Evolutionary conservation across 2,329 filamentous ascomycete genomes (phyloP), one percentile per base, ranked within the genome.

Genomic region (Leptographium flavum): DNA sequence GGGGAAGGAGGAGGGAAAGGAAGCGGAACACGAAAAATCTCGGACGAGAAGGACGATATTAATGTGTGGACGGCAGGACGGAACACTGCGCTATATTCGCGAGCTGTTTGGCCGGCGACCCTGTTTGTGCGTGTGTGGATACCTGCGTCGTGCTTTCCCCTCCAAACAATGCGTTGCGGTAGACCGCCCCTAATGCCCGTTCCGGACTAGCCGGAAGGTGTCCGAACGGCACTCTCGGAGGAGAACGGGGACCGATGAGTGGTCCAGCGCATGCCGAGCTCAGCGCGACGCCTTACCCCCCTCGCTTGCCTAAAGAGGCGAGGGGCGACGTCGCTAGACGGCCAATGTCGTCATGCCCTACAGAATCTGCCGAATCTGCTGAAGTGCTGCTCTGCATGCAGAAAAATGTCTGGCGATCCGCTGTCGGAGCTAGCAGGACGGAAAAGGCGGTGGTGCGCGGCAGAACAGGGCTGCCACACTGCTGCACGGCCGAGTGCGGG

Each of bases 31-130:
- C 9, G 40, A 43, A n/a, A 37, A 31, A 23, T 36, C 19, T 27
- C n/a, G 33, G 25, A 33, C 42, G 39, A 37, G 33, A 28, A 40
- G 30, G 43, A 47, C 45, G 37, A 45, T 43, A 45, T 42, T 17
- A 42, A 6, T 40, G 23, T 33, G 43, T 33, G 43, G 27, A 41
- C 42, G 43, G 45, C 46, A 43, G 21, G 36, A 42, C 30, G 40
- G 41, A 45, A 43, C 32, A 36, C 22, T 45, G 46, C 41, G 45
- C 45, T 27, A 42, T 43, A 49, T 42, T 47, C 38, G 33, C 19
- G 43, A 47, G 27, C 43, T 43, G 42, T 43, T 14, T 42, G 19
- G 23, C 4, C 21, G 28, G 38, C 25, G 17, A 22, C 23, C 21
- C 23, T 15, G 23, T 9, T 4, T 11, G 15, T 45, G 37, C 23